These are phyloP conservation scores for Fonsecaea pedrosoi DNA, from an alignment of 2,329 filamentous ascomycete species.

Conservation along the genomic window DNA sequence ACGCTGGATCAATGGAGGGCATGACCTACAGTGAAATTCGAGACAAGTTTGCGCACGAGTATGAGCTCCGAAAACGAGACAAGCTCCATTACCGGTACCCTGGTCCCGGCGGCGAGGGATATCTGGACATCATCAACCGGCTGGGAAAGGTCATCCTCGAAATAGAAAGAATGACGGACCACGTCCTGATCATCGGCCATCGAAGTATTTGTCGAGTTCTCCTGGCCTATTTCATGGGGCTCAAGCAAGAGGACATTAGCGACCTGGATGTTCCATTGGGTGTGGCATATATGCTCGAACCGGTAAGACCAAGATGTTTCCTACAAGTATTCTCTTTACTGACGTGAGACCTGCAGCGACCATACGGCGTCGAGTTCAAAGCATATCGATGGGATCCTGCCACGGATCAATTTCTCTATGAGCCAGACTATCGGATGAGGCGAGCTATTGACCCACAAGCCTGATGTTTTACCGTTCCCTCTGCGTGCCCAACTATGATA, in stretches of 20 bases:
- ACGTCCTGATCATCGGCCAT: conserved; percentile 89
- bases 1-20: conserved; percentile 90
- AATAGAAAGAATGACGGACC: conserved; percentile 95
- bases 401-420: conserved; percentile 79
- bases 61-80: conserved; percentile 76
- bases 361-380: conserved; percentile 96
- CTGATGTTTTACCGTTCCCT: conserved; percentile 26
- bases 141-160: conserved; percentile 95
- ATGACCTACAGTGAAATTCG: conserved; percentile 93
- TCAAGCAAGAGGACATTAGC: conserved; percentile 88
- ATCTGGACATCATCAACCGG: conserved; percentile 95
- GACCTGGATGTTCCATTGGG: conserved; percentile 93
- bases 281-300: conserved; percentile 92
- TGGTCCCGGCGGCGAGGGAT: conserved; percentile 92
- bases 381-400: conserved; percentile 87
- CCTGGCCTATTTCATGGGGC: conserved; percentile 94
- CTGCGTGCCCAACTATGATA: conserved; percentile 26
- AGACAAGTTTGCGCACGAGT: conserved; percentile 79
- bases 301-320: conserved; percentile 51
- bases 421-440: conserved; percentile 80
- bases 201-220: conserved; percentile 90
- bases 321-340: neutral
- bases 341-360: conserved; percentile 62
- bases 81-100: conserved; percentile 98
- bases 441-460: conserved; percentile 46